Evolutionary conservation across 2,329 filamentous ascomycete genomes (phyloP), one percentile per base, ranked within the genome.

Genomic region (Penicillium rolfsii): DNA sequence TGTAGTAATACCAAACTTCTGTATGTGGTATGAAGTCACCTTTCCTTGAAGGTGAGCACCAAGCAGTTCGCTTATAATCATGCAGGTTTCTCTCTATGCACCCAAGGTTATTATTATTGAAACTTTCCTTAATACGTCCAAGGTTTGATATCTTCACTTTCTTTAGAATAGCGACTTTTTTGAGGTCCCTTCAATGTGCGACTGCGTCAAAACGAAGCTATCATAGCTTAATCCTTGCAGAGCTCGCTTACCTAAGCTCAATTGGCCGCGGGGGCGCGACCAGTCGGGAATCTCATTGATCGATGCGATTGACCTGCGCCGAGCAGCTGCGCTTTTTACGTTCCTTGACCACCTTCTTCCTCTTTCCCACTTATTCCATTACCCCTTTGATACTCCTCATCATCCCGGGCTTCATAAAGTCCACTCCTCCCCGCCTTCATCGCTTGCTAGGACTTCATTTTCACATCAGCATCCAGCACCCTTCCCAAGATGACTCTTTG

Each of bases 401-500:
- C 22, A 9, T 33, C 22, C 38, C 24, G 24, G 43, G 22, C 38
- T 43, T 22, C 14, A 30, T n/a, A 30, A 24, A 22, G 1, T 16
- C 38, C 1, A 4, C 8, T 22, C 24, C 16, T 7, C 16, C 6
- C 35, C 7, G 7, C 14, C 36, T 49, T 41, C 24, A 3, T 33
- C 9, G 14, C 40, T 48, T 19, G 5, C 11, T 35, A 45, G 14
- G 19, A 59, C 52, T 19, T 53, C 26, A 14, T 40, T 22, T 35
- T 16, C n/a, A 28, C 5, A 19, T 43, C 36, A 19, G 7, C 41
- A 2, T 19, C 48, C 14, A 30, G 4, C 14, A 30, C 41, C 19
- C 22, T 43, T 48, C 48, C 49, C 64, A 76, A 58, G 62, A 97
- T 97, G 92, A 90, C 93, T 70, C 85, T 98, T 55, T 97, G 93